Conservation (phyloP, 1,284 basidiomycete genomes). For the Naganishia cerealis region DNA sequence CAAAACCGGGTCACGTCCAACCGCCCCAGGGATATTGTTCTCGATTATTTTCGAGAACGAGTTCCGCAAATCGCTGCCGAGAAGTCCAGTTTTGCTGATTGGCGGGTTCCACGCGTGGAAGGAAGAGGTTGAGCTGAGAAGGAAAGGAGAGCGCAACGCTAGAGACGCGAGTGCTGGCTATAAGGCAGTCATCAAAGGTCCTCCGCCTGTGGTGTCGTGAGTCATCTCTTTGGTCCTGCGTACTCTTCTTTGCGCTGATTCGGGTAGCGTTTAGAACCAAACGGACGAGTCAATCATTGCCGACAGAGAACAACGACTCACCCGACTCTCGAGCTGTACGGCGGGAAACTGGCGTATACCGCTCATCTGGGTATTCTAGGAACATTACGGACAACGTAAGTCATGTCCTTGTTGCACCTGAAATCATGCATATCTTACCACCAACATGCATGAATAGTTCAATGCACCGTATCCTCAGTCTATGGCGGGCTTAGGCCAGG, state of each 20-base stretch:
- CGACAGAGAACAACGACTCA: conserved; percentile 3
- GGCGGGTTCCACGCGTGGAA: conserved; percentile 86
- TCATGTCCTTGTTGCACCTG: background rate
- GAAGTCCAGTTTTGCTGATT: conserved; percentile 76
- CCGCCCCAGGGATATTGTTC: conserved; percentile 65
- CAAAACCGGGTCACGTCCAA: conserved; percentile 53
- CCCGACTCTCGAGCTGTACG: conserved; percentile 21
- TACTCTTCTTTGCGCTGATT: background rate
- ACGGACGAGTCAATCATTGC: conserved; percentile 15
- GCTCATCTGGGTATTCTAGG: conserved; percentile 46
- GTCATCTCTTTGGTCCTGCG: background rate
- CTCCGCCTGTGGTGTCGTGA: conserved; percentile 31
- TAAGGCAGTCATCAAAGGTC: conserved; percentile 21
- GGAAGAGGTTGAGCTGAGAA: conserved; percentile 58
- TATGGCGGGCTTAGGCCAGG: conserved; percentile 41
- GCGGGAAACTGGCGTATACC: conserved; percentile 46
- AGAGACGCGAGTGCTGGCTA: conserved; percentile 9
- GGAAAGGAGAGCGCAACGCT: conserved; percentile 7
- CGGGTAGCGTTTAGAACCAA: background rate
- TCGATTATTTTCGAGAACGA: conserved; percentile 71
- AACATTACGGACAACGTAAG: conserved; percentile 49
- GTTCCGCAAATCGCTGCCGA: conserved; percentile 70
- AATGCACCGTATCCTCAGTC: conserved; percentile 45
- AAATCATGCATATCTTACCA: conserved; percentile 4
- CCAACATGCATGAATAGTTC: conserved; percentile 36